Conservation (phyloP, 129 eudicot species). For the Arctium minus region DNA sequence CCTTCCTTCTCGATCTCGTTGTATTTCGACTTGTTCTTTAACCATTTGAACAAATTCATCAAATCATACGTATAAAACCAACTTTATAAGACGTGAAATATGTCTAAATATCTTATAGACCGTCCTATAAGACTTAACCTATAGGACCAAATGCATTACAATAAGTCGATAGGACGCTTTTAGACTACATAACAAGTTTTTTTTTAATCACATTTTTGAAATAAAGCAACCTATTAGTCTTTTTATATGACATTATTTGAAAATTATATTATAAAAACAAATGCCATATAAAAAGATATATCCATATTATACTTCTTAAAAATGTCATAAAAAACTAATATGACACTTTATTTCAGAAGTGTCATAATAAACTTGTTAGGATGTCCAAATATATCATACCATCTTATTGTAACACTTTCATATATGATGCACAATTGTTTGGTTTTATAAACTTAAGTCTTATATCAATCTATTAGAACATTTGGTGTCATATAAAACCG, state of each 20-base stretch:
- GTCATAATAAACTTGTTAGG: no score
- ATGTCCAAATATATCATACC: no score
- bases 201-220: no score
- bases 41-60: background rate
- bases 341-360: no score
- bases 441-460: background rate
- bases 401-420: background rate
- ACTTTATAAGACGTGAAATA: background rate
- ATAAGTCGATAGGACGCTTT: no score
- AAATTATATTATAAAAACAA: background rate
- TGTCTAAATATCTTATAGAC: background rate
- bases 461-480: no score
- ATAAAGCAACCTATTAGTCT: background rate
- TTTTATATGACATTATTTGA: background rate
- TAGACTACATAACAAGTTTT: no score
- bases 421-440: background rate
- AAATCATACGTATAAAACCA: background rate
- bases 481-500: background rate
- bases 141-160: no score
- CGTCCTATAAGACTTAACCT: background rate
- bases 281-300: background rate
- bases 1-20: conserved; percentile 19
- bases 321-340: no score
- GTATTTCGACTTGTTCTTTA: conserved; percentile 23
- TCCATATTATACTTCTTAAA: background rate